A percentile compares a stretch with the other conserved stretches of the same genome.
Conservation (phyloP, 2,329 filamentous ascomycete species). For the Clonostachys sp. region DNA sequence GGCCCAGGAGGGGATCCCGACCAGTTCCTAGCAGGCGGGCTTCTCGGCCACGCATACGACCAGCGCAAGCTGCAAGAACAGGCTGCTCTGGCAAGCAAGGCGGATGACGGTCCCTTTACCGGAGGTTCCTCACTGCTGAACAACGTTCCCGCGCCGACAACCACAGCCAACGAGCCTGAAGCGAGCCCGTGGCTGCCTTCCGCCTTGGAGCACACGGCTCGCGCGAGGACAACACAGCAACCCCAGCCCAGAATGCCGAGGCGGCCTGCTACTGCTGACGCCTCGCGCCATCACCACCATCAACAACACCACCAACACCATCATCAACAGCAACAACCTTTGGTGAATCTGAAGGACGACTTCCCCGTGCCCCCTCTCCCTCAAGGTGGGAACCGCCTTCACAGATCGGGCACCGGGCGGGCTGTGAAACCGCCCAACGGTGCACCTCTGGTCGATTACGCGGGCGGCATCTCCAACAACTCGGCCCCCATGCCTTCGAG, state of each 20-base stretch:
- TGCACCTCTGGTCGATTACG: conserved; percentile 41
- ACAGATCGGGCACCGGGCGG: conserved; percentile 38
- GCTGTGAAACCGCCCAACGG: conserved; percentile 31
- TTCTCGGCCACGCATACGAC: conserved; percentile 45
- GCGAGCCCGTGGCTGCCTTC: conserved; percentile 28
- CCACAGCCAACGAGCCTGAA: conserved; percentile 13
- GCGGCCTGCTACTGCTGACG: conserved; percentile 17
- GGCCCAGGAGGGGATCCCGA: conserved; percentile 14
- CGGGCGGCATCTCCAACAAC: conserved; percentile 16
- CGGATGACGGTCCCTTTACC: conserved; percentile 38
- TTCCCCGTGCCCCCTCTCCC: conserved; percentile 55
- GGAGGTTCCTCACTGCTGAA: conserved; percentile 51
- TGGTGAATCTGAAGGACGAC: conserved; percentile 41
- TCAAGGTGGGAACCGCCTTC: conserved; percentile 42
- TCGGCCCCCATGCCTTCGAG: neutral
- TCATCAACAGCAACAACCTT: conserved; percentile 45
- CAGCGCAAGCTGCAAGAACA: conserved; percentile 34
- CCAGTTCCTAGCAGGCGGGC: conserved; percentile 44
- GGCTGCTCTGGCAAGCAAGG: conserved; percentile 19
- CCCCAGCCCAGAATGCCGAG: conserved; percentile 1
- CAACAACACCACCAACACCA: conserved; percentile 4
- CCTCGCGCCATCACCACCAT: conserved; percentile 1
- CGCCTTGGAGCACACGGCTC: conserved; percentile 27
- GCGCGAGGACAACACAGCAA: conserved; percentile 12
- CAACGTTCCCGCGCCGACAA: conserved; percentile 11